A percentile compares a stretch with the other conserved stretches of the same genome.
Conservation (phyloP, 2,329 filamentous ascomycete species). For the Trichoderma aggressivum region DNA sequence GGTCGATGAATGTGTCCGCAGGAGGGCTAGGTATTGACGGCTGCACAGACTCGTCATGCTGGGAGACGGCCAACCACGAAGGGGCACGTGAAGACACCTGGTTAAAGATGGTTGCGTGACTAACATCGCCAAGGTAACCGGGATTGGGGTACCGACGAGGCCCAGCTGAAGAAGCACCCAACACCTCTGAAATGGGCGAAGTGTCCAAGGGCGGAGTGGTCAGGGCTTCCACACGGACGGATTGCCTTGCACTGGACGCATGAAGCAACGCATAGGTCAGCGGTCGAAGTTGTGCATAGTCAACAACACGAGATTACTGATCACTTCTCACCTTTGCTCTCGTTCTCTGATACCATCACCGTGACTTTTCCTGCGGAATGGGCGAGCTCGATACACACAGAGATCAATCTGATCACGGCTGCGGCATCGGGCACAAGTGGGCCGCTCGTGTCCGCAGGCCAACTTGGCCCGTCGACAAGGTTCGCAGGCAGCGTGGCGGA, state of each 20-base stretch:
- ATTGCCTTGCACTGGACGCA: neutral
- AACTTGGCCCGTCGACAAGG: conserved; percentile 9
- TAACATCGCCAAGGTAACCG: conserved; percentile 3
- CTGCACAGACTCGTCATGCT: neutral
- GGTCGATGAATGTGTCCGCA: neutral
- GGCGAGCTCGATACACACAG: conserved; percentile 7
- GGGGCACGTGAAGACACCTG: conserved; percentile 13
- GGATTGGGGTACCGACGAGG: conserved; percentile 11
- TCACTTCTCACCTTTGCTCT: neutral
- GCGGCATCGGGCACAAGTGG: conserved; percentile 8
- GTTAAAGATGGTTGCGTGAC: conserved; percentile 11
- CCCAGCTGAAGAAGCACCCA: neutral
- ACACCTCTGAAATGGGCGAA: neutral
- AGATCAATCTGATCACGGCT: conserved; percentile 1
- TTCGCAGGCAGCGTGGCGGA: conserved; percentile 14
- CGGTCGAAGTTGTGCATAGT: neutral
- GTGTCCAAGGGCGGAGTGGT: conserved; percentile 4
- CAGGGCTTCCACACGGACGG: conserved; percentile 1
- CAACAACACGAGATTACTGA: neutral
- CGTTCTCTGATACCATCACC: neutral
- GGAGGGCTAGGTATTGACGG: neutral
- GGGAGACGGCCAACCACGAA: neutral
- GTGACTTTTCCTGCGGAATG: conserved; percentile 4
- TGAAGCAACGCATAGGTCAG: neutral
- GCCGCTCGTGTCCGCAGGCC: conserved; percentile 10